Evolutionary conservation across 805 yeast species (phyloP).

Genomic region (Maudiozyma barnettii): DNA sequence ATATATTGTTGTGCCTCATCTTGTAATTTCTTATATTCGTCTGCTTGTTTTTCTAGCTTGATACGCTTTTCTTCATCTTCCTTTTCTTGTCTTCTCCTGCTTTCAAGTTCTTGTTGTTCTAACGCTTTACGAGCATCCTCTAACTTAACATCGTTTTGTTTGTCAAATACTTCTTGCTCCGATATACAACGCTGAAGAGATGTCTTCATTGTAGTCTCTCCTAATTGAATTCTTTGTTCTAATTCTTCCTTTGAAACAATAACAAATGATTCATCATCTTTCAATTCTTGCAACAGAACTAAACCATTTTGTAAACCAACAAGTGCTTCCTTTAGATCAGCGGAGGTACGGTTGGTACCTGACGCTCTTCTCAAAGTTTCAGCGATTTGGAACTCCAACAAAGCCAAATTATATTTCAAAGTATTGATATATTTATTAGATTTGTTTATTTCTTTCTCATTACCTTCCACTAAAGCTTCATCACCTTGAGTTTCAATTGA

Average conservation of each 20-base stretch:
- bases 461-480: not conserved
- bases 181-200: slow-evolving; percentile 61
- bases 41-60: slow-evolving; percentile 40
- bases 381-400: slow-evolving; percentile 77
- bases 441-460: slow-evolving; percentile 16
- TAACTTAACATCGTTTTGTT: slow-evolving; percentile 47
- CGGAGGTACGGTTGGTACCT: slow-evolving; percentile 48
- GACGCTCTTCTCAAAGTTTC: slow-evolving; percentile 62
- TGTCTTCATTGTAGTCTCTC: slow-evolving; percentile 61
- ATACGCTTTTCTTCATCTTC: slow-evolving; percentile 41
- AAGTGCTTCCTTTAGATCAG: slow-evolving; percentile 41
- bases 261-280: slow-evolving; percentile 40
- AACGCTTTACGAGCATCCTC: slow-evolving; percentile 62
- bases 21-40: slow-evolving; percentile 41
- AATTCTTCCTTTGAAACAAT: slow-evolving; percentile 76
- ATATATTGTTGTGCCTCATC: slow-evolving; percentile 52
- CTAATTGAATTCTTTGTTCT: slow-evolving; percentile 79
- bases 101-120: slow-evolving; percentile 46
- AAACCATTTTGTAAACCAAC: slow-evolving; percentile 56
- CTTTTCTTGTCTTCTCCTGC: slow-evolving; percentile 38
- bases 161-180: slow-evolving; percentile 64
- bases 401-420: slow-evolving; percentile 70
- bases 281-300: slow-evolving; percentile 46
- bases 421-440: slow-evolving; percentile 35
- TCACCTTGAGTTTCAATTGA: slow-evolving; percentile 34